A percentile compares a stretch with the other conserved stretches of the same genome.
These are phyloP conservation scores for Samsoniella hepiali DNA, from an alignment of 2,329 filamentous ascomycete genomes.

Conservation along the genomic window DNA sequence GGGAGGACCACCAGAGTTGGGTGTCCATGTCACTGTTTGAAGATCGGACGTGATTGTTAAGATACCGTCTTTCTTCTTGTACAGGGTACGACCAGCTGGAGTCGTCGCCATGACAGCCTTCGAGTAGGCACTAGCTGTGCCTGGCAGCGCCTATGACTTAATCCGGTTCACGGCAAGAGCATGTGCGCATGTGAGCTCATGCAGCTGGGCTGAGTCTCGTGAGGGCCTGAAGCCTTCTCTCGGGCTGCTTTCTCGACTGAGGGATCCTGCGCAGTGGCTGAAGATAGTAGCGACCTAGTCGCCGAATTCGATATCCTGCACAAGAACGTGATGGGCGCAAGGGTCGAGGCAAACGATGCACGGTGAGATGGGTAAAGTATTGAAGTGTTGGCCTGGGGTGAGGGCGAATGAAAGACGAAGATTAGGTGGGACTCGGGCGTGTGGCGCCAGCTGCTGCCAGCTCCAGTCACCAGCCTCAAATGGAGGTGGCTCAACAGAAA, in stretches of 20 bases:
- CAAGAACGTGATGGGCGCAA: neutral
- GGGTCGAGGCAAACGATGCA: constrained; percentile 1
- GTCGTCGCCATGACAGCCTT: constrained; percentile 48
- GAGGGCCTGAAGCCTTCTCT: neutral
- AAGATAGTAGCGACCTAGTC: neutral
- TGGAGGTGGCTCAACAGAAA: neutral
- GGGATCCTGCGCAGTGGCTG: neutral
- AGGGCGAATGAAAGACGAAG: constrained; percentile 5
- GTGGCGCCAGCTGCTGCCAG: constrained; percentile 1
- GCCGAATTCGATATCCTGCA: neutral
- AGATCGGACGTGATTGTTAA: constrained; percentile 72
- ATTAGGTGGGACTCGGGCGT: constrained; percentile 14
- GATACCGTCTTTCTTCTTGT: constrained; percentile 94
- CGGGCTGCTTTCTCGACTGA: neutral
- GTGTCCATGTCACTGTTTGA: constrained; percentile 77
- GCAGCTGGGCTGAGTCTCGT: constrained; percentile 1
- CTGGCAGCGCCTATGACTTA: neutral
- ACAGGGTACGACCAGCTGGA: constrained; percentile 66
- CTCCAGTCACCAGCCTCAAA: constrained; percentile 2
- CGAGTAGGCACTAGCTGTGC: constrained; percentile 6
- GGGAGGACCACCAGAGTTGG: constrained; percentile 61
- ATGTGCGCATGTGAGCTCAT: constrained; percentile 11
- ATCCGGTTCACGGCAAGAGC: neutral
- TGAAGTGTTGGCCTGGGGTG: constrained; percentile 1
- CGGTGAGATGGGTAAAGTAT: constrained; percentile 5